phyloP scores from a whole-genome alignment of 345 rosid genomes.

The Acer saccharum region DNA sequence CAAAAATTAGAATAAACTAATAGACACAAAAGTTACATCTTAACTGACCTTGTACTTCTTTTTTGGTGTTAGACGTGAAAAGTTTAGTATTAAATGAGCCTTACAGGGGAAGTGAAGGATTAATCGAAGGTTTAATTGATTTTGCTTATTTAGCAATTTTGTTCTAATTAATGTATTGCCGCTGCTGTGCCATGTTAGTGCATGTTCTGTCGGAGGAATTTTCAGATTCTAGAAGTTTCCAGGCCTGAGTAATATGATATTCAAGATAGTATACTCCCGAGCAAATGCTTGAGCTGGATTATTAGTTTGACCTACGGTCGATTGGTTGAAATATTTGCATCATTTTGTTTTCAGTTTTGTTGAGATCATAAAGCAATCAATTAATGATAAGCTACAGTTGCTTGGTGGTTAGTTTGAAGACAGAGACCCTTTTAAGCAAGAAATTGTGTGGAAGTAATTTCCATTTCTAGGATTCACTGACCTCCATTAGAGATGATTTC shows the following conservation, averaged over 20 bases:
- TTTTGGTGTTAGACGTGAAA: not conserved
- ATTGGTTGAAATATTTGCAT: too few relatives aligned
- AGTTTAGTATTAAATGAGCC: not conserved
- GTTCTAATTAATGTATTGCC: not conserved
- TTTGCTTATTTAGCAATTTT: not conserved
- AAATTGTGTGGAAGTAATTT: too few relatives aligned
- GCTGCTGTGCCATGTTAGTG: not conserved
- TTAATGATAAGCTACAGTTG: too few relatives aligned
- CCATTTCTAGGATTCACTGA: too few relatives aligned
- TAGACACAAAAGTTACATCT: not conserved
- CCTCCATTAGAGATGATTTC: too few relatives aligned
- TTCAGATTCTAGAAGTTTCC: not conserved
- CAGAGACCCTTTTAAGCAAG: too few relatives aligned
- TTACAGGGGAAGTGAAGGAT: not conserved
- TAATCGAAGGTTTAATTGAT: slow-evolving; percentile 1
- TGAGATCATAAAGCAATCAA: too few relatives aligned
- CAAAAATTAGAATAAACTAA: slow-evolving; percentile 2
- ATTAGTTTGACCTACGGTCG: too few relatives aligned
- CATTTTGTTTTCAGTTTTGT: too few relatives aligned
- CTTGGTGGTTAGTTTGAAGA: too few relatives aligned
- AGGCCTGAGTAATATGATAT: not conserved
- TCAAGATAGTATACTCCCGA: not conserved
- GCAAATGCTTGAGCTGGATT: not conserved
- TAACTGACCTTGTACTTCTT: not conserved
- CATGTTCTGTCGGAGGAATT: not conserved